Base-by-base conservation (phyloP, 78 protist genomes). In the Tieghemostelium lacteum region DNA sequence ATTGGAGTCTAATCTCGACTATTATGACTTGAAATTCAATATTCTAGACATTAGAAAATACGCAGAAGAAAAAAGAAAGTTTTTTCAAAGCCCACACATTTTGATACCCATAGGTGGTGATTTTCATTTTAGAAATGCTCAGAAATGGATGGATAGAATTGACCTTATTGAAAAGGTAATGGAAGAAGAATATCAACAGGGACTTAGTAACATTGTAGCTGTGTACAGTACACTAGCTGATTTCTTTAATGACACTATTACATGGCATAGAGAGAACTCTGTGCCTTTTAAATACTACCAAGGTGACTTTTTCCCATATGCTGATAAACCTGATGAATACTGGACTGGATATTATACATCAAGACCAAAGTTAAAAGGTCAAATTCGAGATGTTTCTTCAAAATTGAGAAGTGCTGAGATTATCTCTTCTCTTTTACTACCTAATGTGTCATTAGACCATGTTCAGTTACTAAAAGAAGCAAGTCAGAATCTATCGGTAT, bases 331-430 rank as follows among this genome's bases (percentile, higher is more conserved):
- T 1, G 14, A 42, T 66, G 39, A 54, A 4, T 78, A 78, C 24
- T 83, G 89, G 89, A 83, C 83, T 14, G 89, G 89, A 24, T 83
- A 83, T n/a, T 83, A 67, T 60, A 62, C 76, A 2, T 49, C 77
- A 17, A 36, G 64, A 49, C 89, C 89, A 29, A 19, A 45, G 5
- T 34, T 62, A 8, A 83, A 83, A n/a, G 67, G 83, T 5, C n/a
- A 37, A 17, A 54, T 37, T 37, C 52, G 83, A 73, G 26, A n/a
- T 37, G 83, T 57, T 7, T 52, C 65, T 12, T 33, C 58, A 22
- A 29, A 57, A 3, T 57, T 57, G 57, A 55, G 83, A 73, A 12
- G 40, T 4, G 54, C 83, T 39, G 83, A 73, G 20, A 73, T 57
- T 57, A 10, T 72, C 16, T 17, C 37, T 3, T 22, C 65, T 4